Base-by-base conservation (phyloP, 768 basidiomycete species). In the Strobilomyces confusus region DNA sequence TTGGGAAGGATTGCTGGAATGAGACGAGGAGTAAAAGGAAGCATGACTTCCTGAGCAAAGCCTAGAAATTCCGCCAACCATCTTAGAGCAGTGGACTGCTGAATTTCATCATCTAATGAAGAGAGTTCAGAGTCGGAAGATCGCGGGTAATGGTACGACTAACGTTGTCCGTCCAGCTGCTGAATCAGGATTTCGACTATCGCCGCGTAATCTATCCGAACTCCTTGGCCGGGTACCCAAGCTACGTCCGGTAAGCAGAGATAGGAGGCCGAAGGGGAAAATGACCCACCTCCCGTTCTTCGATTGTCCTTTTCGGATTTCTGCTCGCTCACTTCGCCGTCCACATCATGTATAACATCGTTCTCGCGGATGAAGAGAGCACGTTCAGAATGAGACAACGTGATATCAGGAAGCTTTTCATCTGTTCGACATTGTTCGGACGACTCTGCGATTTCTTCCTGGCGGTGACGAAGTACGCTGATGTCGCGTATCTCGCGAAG, bases 201-300 rank as follows among this genome's bases (percentile, higher is more conserved):
- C 3, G 94, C 86, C 15, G 86, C 81, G 66, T 94, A 93, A 67
- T 98, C 89, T 54, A 99, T 86, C 51, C 77, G 80, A 12, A 98
- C 93, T 0, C 93, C 95, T 73, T 98, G 92, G 4, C 95, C 97
- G 17, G 94, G 95, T 25, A 89, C 74, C 92, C 92, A 98, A 36
- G 82, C 88, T 91, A 58, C 41, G 23, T 25, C 19, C 12, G 8
- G 20, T 61, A 19, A 63, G 57, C 17, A 51, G 45, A 43, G 51
- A 45, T 9, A 36, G 37, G 54, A 29, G 29, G 8, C 9, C 19
- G 43, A 37, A 52, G 15, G 9, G 37, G 47, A 40, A 25, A 6
- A 25, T 30, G 50, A 1, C 77, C 57, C 60, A 88, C 89, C 78
- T 59, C 90, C 90, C 20, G 79, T 77, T 57, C 84, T 82, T 37